phyloP scores from a whole-genome alignment of 805 yeast genomes.

The Sugiyamaella lignohabitans region DNA sequence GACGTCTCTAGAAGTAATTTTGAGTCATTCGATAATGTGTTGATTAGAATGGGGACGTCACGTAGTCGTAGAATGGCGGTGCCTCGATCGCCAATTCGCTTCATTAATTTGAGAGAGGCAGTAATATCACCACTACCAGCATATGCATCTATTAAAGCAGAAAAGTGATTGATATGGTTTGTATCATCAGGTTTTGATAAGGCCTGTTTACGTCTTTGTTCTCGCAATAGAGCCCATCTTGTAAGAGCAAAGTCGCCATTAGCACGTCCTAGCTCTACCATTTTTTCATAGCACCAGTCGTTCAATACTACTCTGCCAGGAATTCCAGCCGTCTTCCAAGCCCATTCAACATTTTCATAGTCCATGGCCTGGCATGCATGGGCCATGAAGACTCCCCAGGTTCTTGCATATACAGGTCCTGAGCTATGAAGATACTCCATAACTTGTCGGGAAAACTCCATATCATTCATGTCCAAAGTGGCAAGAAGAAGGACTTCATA shows the following conservation, averaged over 20 bases:
- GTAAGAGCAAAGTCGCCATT: constrained; percentile 27
- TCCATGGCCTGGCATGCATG: constrained; percentile 19
- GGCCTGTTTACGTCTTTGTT: constrained; percentile 16
- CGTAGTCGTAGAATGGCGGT: constrained; percentile 10
- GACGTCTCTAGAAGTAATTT: neutral
- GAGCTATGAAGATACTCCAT: constrained; percentile 19
- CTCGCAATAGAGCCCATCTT: constrained; percentile 28
- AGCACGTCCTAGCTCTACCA: constrained; percentile 24
- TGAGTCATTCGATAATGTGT: constrained; percentile 12
- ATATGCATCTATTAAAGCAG: constrained; percentile 14
- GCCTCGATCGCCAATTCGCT: constrained; percentile 21
- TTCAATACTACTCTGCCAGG: constrained; percentile 30
- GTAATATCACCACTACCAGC: constrained; percentile 16
- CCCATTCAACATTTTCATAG: constrained; percentile 26
- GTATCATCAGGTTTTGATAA: constrained; percentile 1
- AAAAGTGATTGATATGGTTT: constrained; percentile 1
- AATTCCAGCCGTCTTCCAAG: constrained; percentile 22
- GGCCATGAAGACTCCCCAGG: constrained; percentile 30
- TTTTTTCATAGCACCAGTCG: constrained; percentile 24
- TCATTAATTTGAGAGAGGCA: constrained; percentile 21
- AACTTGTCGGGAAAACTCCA: constrained; percentile 24
- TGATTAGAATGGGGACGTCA: constrained; percentile 22
- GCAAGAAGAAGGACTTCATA: constrained; percentile 25
- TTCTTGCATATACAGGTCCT: constrained; percentile 24
- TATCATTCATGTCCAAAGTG: constrained; percentile 24